A percentile compares a stretch with the other conserved stretches of the same genome.
phyloP scores from a whole-genome alignment of 805 yeast species.

The Pichia gijzeniarum region DNA sequence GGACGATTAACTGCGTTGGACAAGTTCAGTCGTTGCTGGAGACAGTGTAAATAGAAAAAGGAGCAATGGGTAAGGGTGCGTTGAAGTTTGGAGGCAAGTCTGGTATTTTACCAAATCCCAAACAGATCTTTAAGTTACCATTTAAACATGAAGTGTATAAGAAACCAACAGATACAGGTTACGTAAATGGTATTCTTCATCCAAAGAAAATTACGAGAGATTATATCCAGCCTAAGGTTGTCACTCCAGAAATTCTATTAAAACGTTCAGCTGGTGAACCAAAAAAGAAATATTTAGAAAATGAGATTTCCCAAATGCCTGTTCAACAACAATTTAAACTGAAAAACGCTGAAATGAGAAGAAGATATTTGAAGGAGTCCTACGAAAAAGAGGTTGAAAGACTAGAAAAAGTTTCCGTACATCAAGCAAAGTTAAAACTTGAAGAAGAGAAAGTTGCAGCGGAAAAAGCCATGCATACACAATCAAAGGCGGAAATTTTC shows the following conservation, averaged over 20 bases:
- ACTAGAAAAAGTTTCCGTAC: conserved; percentile 28
- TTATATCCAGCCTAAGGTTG: conserved; percentile 44
- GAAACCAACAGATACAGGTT: conserved; percentile 51
- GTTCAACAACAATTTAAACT: conserved; percentile 38
- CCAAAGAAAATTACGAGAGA: conserved; percentile 59
- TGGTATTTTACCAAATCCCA: conserved; percentile 75
- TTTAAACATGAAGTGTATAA: conserved; percentile 45
- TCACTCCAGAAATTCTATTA: conserved; percentile 58
- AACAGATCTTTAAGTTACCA: conserved; percentile 70
- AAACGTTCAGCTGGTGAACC: conserved; percentile 46
- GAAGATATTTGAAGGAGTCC: conserved; percentile 62
- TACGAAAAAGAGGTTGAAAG: conserved; percentile 35
- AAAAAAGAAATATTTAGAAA: conserved; percentile 24
- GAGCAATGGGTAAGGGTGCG: conserved; percentile 42
- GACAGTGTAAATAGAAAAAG: neutral
- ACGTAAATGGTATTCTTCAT: conserved; percentile 63
- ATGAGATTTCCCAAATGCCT: conserved; percentile 33
- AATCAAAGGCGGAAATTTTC: conserved; percentile 47
- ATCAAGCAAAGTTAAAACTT: conserved; percentile 19
- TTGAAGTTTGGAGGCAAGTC: conserved; percentile 57
- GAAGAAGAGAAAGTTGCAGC: conserved; percentile 27
- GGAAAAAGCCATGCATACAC: conserved; percentile 29
- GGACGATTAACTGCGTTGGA: neutral
- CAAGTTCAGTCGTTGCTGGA: neutral
- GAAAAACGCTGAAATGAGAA: conserved; percentile 59